Percentiles rank a stretch among this genome's conserved stretches.
Conservation (phyloP, 2,329 filamentous ascomycete genomes). For the Colletotrichum lindemuthianum region DNA sequence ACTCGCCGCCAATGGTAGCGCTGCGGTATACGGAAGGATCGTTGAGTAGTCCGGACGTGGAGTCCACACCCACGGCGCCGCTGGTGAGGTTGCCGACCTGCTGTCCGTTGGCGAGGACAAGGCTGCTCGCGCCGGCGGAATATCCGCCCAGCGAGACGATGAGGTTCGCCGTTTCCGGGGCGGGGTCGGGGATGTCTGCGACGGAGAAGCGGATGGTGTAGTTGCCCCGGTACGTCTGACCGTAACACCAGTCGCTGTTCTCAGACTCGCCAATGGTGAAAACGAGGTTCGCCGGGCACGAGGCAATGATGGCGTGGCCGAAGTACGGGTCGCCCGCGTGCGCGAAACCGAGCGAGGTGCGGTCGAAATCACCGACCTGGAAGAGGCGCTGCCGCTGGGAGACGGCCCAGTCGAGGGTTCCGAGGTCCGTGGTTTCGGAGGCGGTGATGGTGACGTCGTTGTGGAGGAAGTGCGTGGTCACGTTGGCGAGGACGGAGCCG, state of each 20-base stretch:
- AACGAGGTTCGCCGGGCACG: constrained; percentile 56
- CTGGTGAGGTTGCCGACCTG: constrained; percentile 54
- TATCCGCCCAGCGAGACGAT: constrained; percentile 57
- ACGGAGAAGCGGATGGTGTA: constrained; percentile 48
- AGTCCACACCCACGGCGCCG: constrained; percentile 32
- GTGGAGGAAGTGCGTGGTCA: constrained; percentile 54
- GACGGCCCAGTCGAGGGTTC: constrained; percentile 52
- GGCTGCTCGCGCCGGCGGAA: constrained; percentile 51
- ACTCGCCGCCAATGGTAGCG: constrained; percentile 57
- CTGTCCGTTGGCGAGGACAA: constrained; percentile 52
- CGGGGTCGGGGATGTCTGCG: constrained; percentile 4
- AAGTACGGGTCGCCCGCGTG: constrained; percentile 44
- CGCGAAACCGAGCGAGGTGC: constrained; percentile 30
- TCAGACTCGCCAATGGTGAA: constrained; percentile 52
- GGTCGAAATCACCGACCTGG: constrained; percentile 44
- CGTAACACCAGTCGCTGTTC: constrained; percentile 60
- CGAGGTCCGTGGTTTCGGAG: constrained; percentile 48
- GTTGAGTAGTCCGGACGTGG: constrained; percentile 43
- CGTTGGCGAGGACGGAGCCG: constrained; percentile 54
- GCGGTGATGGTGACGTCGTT: constrained; percentile 52
- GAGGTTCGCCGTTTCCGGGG: constrained; percentile 46
- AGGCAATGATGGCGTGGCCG: constrained; percentile 54
- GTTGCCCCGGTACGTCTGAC: constrained; percentile 51
- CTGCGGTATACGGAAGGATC: constrained; percentile 60
- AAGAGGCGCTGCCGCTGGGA: constrained; percentile 53